Conservation (phyloP, 164 flowering plant genomes). For the Macadamia integrifolia region DNA sequence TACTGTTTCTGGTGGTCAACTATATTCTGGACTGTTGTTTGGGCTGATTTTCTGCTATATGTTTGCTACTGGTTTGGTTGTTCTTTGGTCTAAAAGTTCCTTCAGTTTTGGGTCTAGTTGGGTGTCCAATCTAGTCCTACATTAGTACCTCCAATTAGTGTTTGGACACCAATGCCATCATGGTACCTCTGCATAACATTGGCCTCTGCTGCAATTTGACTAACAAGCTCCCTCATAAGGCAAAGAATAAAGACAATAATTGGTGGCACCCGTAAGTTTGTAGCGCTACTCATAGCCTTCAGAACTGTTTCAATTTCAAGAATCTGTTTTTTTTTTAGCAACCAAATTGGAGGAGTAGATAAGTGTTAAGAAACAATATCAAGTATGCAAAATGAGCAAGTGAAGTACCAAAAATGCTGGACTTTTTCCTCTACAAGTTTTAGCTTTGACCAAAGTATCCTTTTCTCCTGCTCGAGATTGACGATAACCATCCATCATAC, state of each 20-base stretch:
- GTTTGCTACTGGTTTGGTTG: too few relatives aligned
- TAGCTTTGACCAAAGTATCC: slow-evolving; percentile 90
- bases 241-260: slow-evolving; percentile 75
- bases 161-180: slow-evolving; percentile 78
- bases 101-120: too few relatives aligned
- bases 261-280: slow-evolving; percentile 46
- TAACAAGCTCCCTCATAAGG: slow-evolving; percentile 94
- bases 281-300: slow-evolving; percentile 39
- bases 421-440: slow-evolving; percentile 94
- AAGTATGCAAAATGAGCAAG: slow-evolving; percentile 3
- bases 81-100: too few relatives aligned
- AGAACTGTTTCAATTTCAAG: slow-evolving; percentile 99
- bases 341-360: slow-evolving; percentile 13
- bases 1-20: too few relatives aligned
- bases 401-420: slow-evolving; percentile 81
- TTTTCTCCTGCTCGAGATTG: slow-evolving; percentile 47
- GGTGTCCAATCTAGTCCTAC: too few relatives aligned
- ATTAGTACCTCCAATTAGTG: slow-evolving; percentile 64
- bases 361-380: slow-evolving; percentile 7
- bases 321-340: slow-evolving; percentile 73
- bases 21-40: too few relatives aligned
- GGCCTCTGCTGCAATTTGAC: slow-evolving; percentile 94
- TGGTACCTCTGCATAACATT: slow-evolving; percentile 77
- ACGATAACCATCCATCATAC: background rate
- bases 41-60: too few relatives aligned